Base-by-base conservation (phyloP, 306 rosid genomes). In the Dryas octopetala region DNA sequence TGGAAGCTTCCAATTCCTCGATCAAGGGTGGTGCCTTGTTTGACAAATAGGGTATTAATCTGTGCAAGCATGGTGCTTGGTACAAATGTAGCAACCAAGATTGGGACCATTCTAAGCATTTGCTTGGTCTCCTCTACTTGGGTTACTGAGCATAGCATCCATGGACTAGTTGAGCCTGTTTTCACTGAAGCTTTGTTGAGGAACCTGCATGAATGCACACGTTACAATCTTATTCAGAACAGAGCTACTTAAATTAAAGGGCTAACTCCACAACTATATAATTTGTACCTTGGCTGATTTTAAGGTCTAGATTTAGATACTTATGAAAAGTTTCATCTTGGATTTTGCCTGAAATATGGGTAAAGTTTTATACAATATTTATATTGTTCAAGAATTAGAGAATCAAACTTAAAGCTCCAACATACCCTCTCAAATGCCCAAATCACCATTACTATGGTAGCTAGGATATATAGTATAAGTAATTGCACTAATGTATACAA, bases 91-190 rank as follows among this genome's bases (percentile, higher is more conserved):
- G 89, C 84, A 4, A 88, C 58, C 85, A 89, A 79, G 76, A 92
- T 81, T 15, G 92, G 89, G 8, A 80, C 65, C 99, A 95, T 89
- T 17, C 91, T 82, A 65, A 90, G 66, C 51, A 90, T 84, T 74
- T 90, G 97, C 64, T 95, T 95, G 13, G 96, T 89, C 68, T 88
- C 92, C 73, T 95, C 99, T 40, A 95, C 97, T 89, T 95, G 96
- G 2, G 97, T 89, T 62, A 95, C 88, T 4, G 97, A 79, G 80
- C 96, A 87, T 4, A 82, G 41, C 78, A 44, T 77, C 90, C 85
- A 84, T 41, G 79, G 74, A 71, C 66, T 71, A 13, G 80, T 81
- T 28, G 84, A 84, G 7, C 73, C 79, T 49, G 77, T 62, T 84
- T 26, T 87, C 59, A 87, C 75, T 6, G 88, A 68, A 23, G 90